Base-by-base conservation (phyloP, 2,329 filamentous ascomycete species). In the Phoma herbarum region DNA sequence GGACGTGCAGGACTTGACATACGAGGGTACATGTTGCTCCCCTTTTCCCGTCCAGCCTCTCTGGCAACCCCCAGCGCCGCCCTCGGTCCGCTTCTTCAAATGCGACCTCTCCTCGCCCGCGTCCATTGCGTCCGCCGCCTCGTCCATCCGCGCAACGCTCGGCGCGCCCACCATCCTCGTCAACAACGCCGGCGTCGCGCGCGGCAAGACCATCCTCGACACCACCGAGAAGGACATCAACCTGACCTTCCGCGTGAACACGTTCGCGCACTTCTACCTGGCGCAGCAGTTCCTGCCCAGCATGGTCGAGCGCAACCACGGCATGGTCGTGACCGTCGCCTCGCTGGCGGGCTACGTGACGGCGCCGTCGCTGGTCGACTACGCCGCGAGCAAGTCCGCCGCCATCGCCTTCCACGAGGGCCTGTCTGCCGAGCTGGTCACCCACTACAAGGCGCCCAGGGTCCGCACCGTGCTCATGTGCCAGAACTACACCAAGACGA, bases 171-270 rank as follows among this genome's bases (percentile, higher is more conserved):
- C 88, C 0, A 80, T 92, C 60, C 80, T 92, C 4, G 88, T 91
- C 78, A 90, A 90, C 79, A 91, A 91, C 69, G 89, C 89, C 9
- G 89, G 88, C 60, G 83, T 89, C 26, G 84, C 81, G 16, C 83
- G 83, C 56, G 87, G 87, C 60, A 85, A 86, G 63, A 83, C 82
- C 5, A 83, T 93, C 62, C 81, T 92, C 45, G 81, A 84, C 26
- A 75, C 82, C 22, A 82, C 82, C 1, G 84, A 88, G 50, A 79
- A 79, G 20, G 84, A 88, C 64, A 81, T 90, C 62, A 84, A 85
- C 35, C 85, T 88, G 67, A 90, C 88, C 50, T 91, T 92, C 73
- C 86, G 88, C 59, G 87, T 92, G 66, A 93, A 92, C 77, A 80
- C 86, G 0, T 73, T 92, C 29, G 81, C 87, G 2, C 89, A 89